A percentile compares a stretch with the other conserved stretches of the same genome.
Conservation (phyloP, 441 rosid species). For the Gossypium gossypioides region DNA sequence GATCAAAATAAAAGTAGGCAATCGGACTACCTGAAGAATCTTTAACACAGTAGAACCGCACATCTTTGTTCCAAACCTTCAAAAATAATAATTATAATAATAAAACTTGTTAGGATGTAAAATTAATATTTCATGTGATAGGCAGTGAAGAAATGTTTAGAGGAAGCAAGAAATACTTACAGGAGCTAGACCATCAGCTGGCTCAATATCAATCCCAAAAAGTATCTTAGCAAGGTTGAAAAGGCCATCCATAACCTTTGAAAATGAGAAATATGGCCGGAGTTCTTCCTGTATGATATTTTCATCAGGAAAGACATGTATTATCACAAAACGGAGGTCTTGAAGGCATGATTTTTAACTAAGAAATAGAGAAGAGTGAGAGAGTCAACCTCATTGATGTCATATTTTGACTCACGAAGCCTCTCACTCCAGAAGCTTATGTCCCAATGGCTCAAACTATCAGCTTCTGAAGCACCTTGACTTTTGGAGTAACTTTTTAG, state of each 20-base stretch:
- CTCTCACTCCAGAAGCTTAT: conserved; percentile 82
- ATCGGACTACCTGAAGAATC: conserved; percentile 64
- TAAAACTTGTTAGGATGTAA: not conserved
- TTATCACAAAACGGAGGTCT: not conserved
- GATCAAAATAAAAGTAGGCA: conserved; percentile 91
- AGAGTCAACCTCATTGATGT: conserved; percentile 66
- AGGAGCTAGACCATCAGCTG: conserved; percentile 82
- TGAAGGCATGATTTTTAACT: not conserved
- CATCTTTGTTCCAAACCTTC: conserved; percentile 84
- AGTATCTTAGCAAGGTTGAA: conserved; percentile 63
- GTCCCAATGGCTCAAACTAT: conserved; percentile 74
- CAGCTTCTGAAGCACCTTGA: conserved; percentile 63
- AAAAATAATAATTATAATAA: conserved; percentile 10
- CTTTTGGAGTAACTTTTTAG: conserved; percentile 56
- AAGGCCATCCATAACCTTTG: conserved; percentile 88
- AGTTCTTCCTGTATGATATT: conserved; percentile 59
- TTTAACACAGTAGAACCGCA: conserved; percentile 65
- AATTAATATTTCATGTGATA: conserved; percentile 3
- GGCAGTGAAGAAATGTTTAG: conserved; percentile 9
- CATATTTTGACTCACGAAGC: conserved; percentile 81
- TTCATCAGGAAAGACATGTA: conserved; percentile 1
- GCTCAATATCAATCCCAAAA: conserved; percentile 60
- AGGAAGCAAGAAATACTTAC: conserved; percentile 28
- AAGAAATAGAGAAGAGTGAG: not conserved
- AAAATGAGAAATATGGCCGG: conserved; percentile 84